Evolutionary conservation across 208 protist species (phyloP).

Genomic region (Porcisia deanei): DNA sequence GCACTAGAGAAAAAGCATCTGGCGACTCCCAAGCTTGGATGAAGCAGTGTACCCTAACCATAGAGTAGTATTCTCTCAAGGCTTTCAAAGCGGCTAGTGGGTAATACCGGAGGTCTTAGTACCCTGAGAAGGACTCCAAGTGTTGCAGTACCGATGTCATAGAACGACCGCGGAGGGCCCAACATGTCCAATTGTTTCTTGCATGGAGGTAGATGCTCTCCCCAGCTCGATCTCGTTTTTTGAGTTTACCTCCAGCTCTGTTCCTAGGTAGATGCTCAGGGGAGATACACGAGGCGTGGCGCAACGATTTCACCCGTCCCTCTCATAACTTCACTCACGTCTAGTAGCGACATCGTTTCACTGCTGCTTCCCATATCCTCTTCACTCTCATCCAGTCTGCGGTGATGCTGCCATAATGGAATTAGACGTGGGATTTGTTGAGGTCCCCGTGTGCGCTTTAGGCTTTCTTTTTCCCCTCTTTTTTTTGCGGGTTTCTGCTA

Average conservation of each 20-base stretch:
- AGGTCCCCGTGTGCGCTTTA: background rate
- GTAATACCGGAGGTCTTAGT: too few species aligned
- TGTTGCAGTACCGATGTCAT: background rate
- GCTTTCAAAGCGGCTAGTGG: background rate
- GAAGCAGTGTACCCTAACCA: background rate
- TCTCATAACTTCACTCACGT: background rate
- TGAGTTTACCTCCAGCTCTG: background rate
- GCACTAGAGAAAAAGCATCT: background rate
- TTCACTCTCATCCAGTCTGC: background rate
- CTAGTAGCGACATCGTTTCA: background rate
- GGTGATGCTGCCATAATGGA: background rate
- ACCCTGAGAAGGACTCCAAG: background rate
- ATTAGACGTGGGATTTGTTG: background rate
- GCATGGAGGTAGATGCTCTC: background rate
- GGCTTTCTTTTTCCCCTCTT: conserved; percentile 6
- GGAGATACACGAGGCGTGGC: background rate
- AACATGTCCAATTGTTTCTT: background rate
- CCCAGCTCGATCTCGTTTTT: background rate
- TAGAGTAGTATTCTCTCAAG: background rate
- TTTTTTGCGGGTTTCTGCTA: conserved; percentile 8
- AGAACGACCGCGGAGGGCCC: background rate
- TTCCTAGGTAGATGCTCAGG: background rate
- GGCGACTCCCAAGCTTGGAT: background rate
- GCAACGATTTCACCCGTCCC: background rate
- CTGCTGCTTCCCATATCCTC: background rate